Percentiles rank a stretch among this genome's conserved stretches.
Evolutionary conservation across 495 filamentous ascomycete genomes (phyloP).

Genomic region (Trichoderma asperelloides): DNA sequence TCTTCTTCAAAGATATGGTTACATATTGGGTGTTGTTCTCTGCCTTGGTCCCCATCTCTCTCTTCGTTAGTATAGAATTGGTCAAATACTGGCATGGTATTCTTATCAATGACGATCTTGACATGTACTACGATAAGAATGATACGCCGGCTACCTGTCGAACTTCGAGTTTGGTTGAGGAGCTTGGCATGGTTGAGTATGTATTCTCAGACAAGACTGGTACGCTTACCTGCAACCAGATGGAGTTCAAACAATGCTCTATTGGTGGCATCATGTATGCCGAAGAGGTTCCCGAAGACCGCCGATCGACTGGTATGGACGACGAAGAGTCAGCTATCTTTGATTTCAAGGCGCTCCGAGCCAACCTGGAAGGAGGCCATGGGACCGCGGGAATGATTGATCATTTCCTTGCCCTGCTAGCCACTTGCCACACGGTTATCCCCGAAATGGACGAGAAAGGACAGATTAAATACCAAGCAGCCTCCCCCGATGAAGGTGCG

Average conservation of each 20-base stretch:
- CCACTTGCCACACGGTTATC: constrained; percentile 96
- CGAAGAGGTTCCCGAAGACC: constrained; percentile 87
- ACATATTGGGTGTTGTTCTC: constrained; percentile 99
- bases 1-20: constrained; percentile 91
- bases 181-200: constrained; percentile 95
- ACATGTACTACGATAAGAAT: constrained; percentile 94
- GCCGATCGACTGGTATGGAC: constrained; percentile 66
- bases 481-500: constrained; percentile 94
- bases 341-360: constrained; percentile 68
- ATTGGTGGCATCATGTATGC: constrained; percentile 93
- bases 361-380: constrained; percentile 63
- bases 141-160: constrained; percentile 94
- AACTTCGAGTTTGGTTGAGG: constrained; percentile 93
- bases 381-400: constrained; percentile 62
- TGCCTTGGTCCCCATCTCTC: constrained; percentile 89
- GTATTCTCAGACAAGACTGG: constrained; percentile 99
- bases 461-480: constrained; percentile 93
- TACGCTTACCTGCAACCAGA: constrained; percentile 96
- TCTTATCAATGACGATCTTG: constrained; percentile 92
- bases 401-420: constrained; percentile 79
- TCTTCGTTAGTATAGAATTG: constrained; percentile 96
- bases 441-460: constrained; percentile 72
- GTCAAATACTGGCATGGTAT: constrained; percentile 98
- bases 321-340: constrained; percentile 73
- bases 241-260: constrained; percentile 95